Conservation (phyloP, 805 yeast genomes). For the Yamadazyma sp. region DNA sequence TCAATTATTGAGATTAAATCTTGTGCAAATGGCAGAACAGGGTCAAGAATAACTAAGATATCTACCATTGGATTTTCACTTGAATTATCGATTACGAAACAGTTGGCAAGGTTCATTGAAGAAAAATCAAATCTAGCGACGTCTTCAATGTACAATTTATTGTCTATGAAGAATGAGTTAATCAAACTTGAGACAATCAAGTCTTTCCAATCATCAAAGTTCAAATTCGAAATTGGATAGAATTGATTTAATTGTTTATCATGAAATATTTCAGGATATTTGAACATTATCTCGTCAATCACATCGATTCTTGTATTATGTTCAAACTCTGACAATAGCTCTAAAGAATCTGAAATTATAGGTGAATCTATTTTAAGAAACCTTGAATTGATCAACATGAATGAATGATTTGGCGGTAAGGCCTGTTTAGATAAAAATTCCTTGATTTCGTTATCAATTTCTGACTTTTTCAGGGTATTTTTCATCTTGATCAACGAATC, state of each 20-base stretch:
- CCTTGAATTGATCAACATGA: conserved; percentile 56
- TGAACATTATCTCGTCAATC: conserved; percentile 24
- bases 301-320: conserved; percentile 38
- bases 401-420: conserved; percentile 32
- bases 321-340: conserved; percentile 46
- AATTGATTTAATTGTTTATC: conserved; percentile 16
- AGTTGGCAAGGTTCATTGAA: conserved; percentile 24
- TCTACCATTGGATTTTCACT: conserved; percentile 42
- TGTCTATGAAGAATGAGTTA: conserved; percentile 41
- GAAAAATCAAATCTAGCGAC: conserved; percentile 48
- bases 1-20: conserved; percentile 46
- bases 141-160: conserved; percentile 36
- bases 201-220: conserved; percentile 44
- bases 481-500: background rate
- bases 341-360: conserved; percentile 25
- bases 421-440: conserved; percentile 25
- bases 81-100: conserved; percentile 22
- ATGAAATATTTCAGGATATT: conserved; percentile 25
- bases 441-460: conserved; percentile 5
- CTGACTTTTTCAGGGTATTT: background rate
- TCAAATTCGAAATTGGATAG: conserved; percentile 1
- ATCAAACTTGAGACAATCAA: conserved; percentile 41
- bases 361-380: conserved; percentile 31
- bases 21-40: conserved; percentile 68
- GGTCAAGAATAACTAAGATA: conserved; percentile 64